phyloP scores from a whole-genome alignment of 148 eudicot genomes.

The Silene uniflora region DNA sequence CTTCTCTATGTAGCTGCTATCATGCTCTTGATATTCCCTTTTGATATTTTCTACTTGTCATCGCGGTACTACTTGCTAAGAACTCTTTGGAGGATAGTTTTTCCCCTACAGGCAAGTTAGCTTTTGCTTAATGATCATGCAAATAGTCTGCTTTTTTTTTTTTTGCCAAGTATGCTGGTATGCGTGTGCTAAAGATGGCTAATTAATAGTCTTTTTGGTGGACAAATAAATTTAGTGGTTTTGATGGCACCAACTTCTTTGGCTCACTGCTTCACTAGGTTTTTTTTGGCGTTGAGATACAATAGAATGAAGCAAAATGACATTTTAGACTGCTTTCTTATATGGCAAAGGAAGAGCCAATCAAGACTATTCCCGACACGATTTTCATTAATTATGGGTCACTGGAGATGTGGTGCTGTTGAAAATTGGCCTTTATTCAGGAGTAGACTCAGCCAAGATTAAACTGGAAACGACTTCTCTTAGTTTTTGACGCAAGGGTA shows the following conservation, averaged over 20 bases:
- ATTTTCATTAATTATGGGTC: no score
- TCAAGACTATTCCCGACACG: no score
- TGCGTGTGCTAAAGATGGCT: background rate
- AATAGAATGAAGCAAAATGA: no score
- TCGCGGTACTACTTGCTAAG: constrained; percentile 81
- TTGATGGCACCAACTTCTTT: background rate
- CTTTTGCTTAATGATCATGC: constrained; percentile 9
- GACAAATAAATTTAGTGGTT: background rate
- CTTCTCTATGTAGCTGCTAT: constrained; percentile 70
- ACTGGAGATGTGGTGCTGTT: no score
- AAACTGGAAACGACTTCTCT: no score
- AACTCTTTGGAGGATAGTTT: constrained; percentile 91
- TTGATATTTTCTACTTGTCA: constrained; percentile 86
- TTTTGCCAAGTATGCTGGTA: background rate
- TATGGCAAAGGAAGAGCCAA: no score
- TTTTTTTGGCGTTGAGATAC: no score
- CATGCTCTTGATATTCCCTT: constrained; percentile 78
- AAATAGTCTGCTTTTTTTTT: background rate
- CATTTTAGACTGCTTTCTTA: no score
- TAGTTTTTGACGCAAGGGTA: background rate
- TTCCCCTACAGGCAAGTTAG: constrained; percentile 93
- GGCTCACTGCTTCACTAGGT: no score
- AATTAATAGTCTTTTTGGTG: no score
- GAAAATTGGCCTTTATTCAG: no score
- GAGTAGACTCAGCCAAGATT: no score